phyloP scores from a whole-genome alignment of 1,284 basidiomycete species.

The Moniliophthora roreri region DNA sequence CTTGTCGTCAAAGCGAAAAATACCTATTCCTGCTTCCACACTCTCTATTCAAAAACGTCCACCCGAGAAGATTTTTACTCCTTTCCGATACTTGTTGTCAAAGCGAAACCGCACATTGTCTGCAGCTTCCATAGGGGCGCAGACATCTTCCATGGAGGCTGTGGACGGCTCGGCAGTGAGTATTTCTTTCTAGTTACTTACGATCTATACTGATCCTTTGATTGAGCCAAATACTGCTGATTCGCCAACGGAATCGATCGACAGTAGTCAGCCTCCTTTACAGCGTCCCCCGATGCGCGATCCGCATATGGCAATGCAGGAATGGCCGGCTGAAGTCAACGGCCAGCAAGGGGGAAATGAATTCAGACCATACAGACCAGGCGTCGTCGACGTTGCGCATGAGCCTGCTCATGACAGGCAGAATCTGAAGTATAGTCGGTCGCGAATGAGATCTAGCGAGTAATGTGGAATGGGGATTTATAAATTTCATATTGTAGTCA shows the following conservation, averaged over 20 bases:
- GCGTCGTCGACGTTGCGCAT: constrained; percentile 65
- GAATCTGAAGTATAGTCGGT: constrained; percentile 19
- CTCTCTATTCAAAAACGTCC: constrained; percentile 35
- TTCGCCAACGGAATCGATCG: constrained; percentile 69
- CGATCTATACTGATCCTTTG: constrained; percentile 15
- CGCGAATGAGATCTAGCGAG: constrained; percentile 4
- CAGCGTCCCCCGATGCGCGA: constrained; percentile 62
- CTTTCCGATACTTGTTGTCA: constrained; percentile 61
- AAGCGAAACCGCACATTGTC: constrained; percentile 50
- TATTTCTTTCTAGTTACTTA: constrained; percentile 16
- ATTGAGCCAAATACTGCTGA: constrained; percentile 66
- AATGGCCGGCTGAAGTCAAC: constrained; percentile 53
- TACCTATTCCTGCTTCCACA: constrained; percentile 21
- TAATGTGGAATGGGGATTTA: no score
- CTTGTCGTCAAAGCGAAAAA: constrained; percentile 39
- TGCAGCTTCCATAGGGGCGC: no score
- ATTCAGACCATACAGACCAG: constrained; percentile 56
- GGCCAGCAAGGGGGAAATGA: constrained; percentile 33
- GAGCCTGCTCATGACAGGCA: constrained; percentile 39
- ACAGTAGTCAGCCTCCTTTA: constrained; percentile 59
- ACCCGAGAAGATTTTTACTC: constrained; percentile 51
- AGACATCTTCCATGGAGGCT: constrained; percentile 74
- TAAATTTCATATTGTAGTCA: no score
- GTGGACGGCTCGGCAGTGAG: constrained; percentile 74
- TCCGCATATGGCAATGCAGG: constrained; percentile 56